Percentiles rank a stretch among this genome's conserved stretches.
Conservation (phyloP, 805 yeast species). For the Hanseniaspora mollemarum region DNA sequence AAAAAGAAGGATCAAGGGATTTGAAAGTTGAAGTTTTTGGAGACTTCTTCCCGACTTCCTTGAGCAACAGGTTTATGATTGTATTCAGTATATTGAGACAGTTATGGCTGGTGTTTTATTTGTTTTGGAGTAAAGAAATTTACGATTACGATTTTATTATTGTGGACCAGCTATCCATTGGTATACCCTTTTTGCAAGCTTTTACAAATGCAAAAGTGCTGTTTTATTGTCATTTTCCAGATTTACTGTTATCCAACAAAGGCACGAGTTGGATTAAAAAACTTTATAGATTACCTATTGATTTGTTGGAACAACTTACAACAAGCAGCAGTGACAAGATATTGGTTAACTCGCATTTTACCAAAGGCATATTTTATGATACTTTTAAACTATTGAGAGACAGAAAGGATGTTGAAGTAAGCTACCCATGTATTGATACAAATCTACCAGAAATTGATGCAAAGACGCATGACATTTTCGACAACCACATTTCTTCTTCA, state of each 20-base stretch:
- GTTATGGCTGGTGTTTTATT: constrained; percentile 45
- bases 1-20: constrained; percentile 20
- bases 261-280: constrained; percentile 40
- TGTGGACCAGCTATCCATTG: constrained; percentile 79
- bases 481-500: constrained; percentile 18
- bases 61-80: constrained; percentile 60
- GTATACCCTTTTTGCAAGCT: constrained; percentile 54
- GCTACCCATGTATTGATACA: constrained; percentile 55
- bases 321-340: constrained; percentile 65
- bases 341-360: constrained; percentile 81
- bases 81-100: constrained; percentile 79
- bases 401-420: constrained; percentile 27
- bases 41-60: constrained; percentile 64
- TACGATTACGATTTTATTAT: constrained; percentile 55
- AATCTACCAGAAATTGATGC: constrained; percentile 26
- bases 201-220: constrained; percentile 40
- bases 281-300: constrained; percentile 72
- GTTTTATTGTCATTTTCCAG: constrained; percentile 96
- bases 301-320: constrained; percentile 68
- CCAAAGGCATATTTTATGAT: constrained; percentile 52
- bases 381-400: constrained; percentile 41
- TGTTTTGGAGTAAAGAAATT: constrained; percentile 38
- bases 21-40: constrained; percentile 62
- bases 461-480: constrained; percentile 19
- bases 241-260: constrained; percentile 59